Evolutionary conservation across 1,284 basidiomycete species (phyloP).

Genomic region (Irpex sp.): DNA sequence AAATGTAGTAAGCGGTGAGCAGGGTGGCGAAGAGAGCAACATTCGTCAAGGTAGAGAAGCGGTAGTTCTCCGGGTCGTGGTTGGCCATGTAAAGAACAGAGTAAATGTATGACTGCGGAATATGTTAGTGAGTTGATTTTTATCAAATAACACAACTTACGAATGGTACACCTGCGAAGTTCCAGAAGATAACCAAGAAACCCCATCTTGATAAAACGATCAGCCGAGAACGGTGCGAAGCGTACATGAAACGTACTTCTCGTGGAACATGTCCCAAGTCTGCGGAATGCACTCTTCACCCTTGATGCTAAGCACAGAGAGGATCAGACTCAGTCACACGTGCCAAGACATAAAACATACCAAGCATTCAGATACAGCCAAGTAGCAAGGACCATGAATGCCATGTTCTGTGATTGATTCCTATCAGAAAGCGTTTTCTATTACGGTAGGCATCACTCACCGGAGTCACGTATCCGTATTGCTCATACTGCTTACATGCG

Average conservation of each 20-base stretch:
- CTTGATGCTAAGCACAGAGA: slow-evolving; percentile 49
- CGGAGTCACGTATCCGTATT: slow-evolving; percentile 88
- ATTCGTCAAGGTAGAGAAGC: slow-evolving; percentile 78
- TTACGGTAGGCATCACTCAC: slow-evolving; percentile 38
- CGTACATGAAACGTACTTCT: slow-evolving; percentile 59
- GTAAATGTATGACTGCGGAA: slow-evolving; percentile 89
- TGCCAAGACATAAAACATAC: slow-evolving; percentile 33
- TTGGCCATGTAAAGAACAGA: slow-evolving; percentile 97
- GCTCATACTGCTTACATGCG: slow-evolving; percentile 94
- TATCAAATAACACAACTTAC: slow-evolving; percentile 38
- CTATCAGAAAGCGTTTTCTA: neutral
- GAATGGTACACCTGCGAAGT: slow-evolving; percentile 91
- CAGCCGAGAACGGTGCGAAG: slow-evolving; percentile 5
- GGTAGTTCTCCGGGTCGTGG: slow-evolving; percentile 87
- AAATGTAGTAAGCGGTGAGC: slow-evolving; percentile 84
- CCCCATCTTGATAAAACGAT: slow-evolving; percentile 53
- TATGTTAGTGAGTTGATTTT: slow-evolving; percentile 8
- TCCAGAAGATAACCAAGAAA: slow-evolving; percentile 97
- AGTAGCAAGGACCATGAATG: slow-evolving; percentile 94
- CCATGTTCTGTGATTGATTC: slow-evolving; percentile 75
- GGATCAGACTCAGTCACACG: neutral
- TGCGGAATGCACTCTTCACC: slow-evolving; percentile 98
- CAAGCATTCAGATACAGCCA: slow-evolving; percentile 98
- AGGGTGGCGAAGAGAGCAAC: slow-evolving; percentile 73
- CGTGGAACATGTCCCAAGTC: slow-evolving; percentile 99